Evolutionary conservation across 2,329 filamentous ascomycete genomes (phyloP), one percentile per base, ranked within the genome.

Genomic region (Elsinoe ampelina): DNA sequence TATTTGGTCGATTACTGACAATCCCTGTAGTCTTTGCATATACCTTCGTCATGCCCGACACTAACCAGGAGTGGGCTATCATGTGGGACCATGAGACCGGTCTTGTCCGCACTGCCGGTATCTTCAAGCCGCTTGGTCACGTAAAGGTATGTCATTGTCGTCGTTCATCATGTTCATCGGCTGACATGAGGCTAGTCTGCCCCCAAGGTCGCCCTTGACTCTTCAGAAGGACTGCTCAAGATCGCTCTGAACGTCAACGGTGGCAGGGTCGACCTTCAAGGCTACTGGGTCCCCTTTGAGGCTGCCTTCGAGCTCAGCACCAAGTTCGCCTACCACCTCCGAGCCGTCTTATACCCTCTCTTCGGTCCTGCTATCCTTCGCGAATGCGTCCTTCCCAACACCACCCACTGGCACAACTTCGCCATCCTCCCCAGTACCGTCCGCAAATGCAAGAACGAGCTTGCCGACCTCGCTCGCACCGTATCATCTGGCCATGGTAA

Each of bases 51-150:
- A 69, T 86, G 2, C 87, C 87, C 0, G 82, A 78, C 10, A 80
- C 58, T 0, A 59, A 84, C 1, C 79, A 77, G 61, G 77, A 80
- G 54, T 91, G 86, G 68, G 82, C 81, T 0, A 84, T 97, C 59
- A 90, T 96, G 82, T 98, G 93, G 93, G 93, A 98, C 71, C 96
- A 96, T 74, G 92, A 95, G 64, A 83, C 92, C 60, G 93, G 93
- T 7, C 83, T 97, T 30, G 91, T 97, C 60, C 85, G 92, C 60
- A 95, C 95, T 71, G 96, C 91, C 1, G 87, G 90, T 26, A 88
- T 97, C 68, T 97, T 97, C 79, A 95, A 95, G 70, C 90, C 87
- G 62, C 85, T 85, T 68, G 84, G 86, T 61, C 92, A 92, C 67
- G 80, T 85, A 61, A 98, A 98, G 83, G 92, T 90, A 68, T 67